Percentiles rank a stretch among this genome's conserved stretches.
Conservation (phyloP, 805 yeast genomes). For the Ogataea pini region DNA sequence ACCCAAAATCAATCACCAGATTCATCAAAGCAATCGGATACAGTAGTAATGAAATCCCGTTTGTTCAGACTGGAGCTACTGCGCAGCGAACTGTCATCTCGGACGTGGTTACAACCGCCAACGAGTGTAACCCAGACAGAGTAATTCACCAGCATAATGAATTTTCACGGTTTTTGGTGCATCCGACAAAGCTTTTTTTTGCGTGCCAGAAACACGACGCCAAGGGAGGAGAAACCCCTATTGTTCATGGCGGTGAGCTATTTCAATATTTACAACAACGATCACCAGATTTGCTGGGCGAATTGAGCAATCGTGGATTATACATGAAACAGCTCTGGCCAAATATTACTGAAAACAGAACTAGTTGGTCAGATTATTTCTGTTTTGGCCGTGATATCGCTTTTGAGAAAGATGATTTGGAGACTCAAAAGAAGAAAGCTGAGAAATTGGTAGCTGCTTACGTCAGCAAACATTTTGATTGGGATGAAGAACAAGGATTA, state of each 20-base stretch:
- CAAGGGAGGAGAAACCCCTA: conserved; percentile 38
- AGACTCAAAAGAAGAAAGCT: conserved; percentile 31
- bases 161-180: conserved; percentile 33
- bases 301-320: conserved; percentile 29
- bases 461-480: conserved; percentile 32
- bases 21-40: conserved; percentile 26
- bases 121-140: conserved; percentile 32
- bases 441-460: conserved; percentile 21
- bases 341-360: conserved; percentile 16
- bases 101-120: conserved; percentile 33
- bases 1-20: conserved; percentile 23
- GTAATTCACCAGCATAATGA: conserved; percentile 37
- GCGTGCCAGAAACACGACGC: conserved; percentile 26
- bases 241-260: conserved; percentile 37
- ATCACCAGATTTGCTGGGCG: conserved; percentile 27
- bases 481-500: conserved; percentile 31
- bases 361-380: conserved; percentile 34
- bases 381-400: conserved; percentile 36
- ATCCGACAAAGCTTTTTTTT: conserved; percentile 32
- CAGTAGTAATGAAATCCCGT: conserved; percentile 24
- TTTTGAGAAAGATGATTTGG: conserved; percentile 26
- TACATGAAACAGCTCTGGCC: conserved; percentile 34
- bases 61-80: conserved; percentile 34
- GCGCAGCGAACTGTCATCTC: conserved; percentile 30
- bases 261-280: conserved; percentile 23